Conservation (phyloP, 495 filamentous ascomycete genomes). For the Penicillium waksmanii region DNA sequence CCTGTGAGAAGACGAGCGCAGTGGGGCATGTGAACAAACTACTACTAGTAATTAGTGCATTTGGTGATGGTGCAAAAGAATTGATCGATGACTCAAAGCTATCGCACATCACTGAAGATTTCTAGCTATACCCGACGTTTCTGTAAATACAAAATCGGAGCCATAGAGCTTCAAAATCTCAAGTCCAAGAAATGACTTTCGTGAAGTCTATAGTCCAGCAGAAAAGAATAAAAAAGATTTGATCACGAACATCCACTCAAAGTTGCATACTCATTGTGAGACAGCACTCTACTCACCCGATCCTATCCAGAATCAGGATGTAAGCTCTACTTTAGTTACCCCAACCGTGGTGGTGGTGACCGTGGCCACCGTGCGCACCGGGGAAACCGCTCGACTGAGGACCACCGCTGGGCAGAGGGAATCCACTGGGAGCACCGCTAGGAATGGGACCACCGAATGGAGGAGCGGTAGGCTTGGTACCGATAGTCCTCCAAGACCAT, state of each 20-base stretch:
- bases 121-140: background rate
- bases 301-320: background rate
- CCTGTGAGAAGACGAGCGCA: too few relatives aligned
- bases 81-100: background rate
- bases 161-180: background rate
- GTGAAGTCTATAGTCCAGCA: background rate
- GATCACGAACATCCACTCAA: background rate
- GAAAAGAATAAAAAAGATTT: background rate
- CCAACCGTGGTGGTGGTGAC: slow-evolving; percentile 1
- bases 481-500: slow-evolving; percentile 23
- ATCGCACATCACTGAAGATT: background rate
- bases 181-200: background rate
- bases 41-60: too few relatives aligned
- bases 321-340: background rate
- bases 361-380: background rate
- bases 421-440: background rate
- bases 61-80: background rate
- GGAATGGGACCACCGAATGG: background rate
- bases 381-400: slow-evolving; percentile 1
- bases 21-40: too few relatives aligned
- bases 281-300: too few relatives aligned
- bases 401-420: slow-evolving; percentile 1
- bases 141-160: background rate
- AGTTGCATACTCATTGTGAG: background rate
- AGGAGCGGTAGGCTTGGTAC: slow-evolving; percentile 16